Evolutionary conservation across 2,329 filamentous ascomycete species (phyloP).

Genomic region (Xylariaceae sp.): DNA sequence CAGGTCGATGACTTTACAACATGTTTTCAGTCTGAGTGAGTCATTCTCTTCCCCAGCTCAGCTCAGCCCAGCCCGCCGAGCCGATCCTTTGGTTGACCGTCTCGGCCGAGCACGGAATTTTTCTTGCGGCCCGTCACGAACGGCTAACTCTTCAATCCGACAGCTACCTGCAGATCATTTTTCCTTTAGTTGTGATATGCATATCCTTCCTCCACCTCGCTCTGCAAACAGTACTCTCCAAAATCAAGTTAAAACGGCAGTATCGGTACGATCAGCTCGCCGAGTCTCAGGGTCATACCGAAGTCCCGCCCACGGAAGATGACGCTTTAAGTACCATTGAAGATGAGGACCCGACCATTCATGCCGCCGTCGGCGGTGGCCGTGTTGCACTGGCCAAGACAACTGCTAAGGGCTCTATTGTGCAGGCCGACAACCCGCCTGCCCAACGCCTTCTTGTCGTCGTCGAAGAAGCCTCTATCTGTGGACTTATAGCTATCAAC

Average conservation of each 20-base stretch:
- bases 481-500: constrained; percentile 66
- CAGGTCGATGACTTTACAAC: constrained; percentile 57
- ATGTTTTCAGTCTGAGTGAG: constrained; percentile 65
- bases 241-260: constrained; percentile 47
- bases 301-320: constrained; percentile 44
- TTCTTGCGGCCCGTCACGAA: constrained; percentile 1
- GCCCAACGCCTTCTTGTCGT: constrained; percentile 66
- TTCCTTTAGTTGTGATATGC: constrained; percentile 67
- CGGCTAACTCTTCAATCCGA: constrained; percentile 12
- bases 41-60: constrained; percentile 18
- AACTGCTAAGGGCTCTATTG: constrained; percentile 56
- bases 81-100: background rate
- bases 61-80: background rate
- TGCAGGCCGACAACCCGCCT: constrained; percentile 70
- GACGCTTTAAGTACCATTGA: constrained; percentile 51
- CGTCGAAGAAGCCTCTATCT: constrained; percentile 69
- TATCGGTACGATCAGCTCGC: constrained; percentile 54
- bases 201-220: constrained; percentile 65
- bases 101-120: background rate
- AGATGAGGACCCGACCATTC: constrained; percentile 54
- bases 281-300: constrained; percentile 45
- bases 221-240: constrained; percentile 51
- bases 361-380: constrained; percentile 41
- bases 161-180: constrained; percentile 73
- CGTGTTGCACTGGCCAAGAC: constrained; percentile 55